Percentiles rank a stretch among this genome's conserved stretches.
Evolutionary conservation across 345 rosid genomes (phyloP).

Genomic region (Citrus glauca): DNA sequence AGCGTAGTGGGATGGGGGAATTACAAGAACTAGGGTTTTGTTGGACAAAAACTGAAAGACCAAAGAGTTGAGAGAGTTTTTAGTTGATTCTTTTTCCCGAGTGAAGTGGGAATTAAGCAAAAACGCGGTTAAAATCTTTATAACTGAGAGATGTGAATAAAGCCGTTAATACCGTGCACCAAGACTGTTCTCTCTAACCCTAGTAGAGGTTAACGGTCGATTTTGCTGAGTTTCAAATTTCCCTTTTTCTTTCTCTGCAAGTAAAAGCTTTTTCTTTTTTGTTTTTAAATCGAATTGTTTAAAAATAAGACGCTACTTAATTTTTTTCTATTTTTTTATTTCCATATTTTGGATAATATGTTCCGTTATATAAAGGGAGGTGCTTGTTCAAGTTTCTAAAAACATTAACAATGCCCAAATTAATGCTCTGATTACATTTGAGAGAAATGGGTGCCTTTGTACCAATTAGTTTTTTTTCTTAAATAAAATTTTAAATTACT

Average conservation of each 20-base stretch:
- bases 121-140: neutral
- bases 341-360: neutral
- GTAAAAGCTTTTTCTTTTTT: too few relatives aligned
- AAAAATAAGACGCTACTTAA: too few relatives aligned
- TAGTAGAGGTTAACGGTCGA: neutral
- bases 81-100: too few relatives aligned
- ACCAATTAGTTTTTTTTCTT: too few relatives aligned
- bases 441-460: neutral
- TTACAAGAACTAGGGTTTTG: neutral
- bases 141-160: neutral
- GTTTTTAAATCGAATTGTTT: too few relatives aligned
- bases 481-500: too few relatives aligned
- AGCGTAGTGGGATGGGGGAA: neutral
- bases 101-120: neutral
- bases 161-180: neutral
- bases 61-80: too few relatives aligned
- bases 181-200: neutral
- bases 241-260: neutral
- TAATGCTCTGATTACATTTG: neutral
- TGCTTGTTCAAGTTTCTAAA: neutral
- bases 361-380: neutral
- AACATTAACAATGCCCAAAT: too few relatives aligned
- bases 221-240: too few relatives aligned
- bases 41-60: neutral
- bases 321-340: too few relatives aligned